Evolutionary conservation across 148 eudicot genomes (phyloP), one percentile per base, ranked within the genome.

Genomic region (Nyssa sinensis): DNA sequence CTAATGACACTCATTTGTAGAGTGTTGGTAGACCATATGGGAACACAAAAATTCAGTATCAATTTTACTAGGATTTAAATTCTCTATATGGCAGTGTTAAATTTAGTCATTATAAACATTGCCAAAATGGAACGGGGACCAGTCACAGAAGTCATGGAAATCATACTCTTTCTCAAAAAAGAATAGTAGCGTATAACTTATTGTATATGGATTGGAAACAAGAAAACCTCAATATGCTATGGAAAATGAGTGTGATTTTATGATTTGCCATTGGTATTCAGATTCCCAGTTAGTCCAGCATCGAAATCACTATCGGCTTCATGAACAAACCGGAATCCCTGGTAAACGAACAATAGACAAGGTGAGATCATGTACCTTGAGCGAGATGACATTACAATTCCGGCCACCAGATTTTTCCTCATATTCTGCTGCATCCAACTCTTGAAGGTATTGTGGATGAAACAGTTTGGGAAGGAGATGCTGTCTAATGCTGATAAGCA

Each of bases 361-460:
- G 39, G 59, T 55, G 29, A 66, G 34, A 41, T n/a, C 2, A 49
- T 21, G 17, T 83, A 86, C 89, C 85, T 23, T 51, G 37, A 71
- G 68, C 66, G 89, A 73, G 66, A 78, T 9, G 86, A 82, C 81
- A 19, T 59, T 6, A 49, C 78, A 82, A 67, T 71, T 75, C 25
- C 81, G 84, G 27, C 81, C 73, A 1, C 90, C 87, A 62, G 84
- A 84, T 29, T 84, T 75, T 84, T 92, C 92, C 75, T 92, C 97
- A 19, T 92, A 92, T 83, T 87, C 97, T 51, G 86, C 86, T 21
- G 97, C 94, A 75, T 92, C 97, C 7, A 92, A 76, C 64, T 92
- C 89, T 73, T 80, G 84, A 16, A 92, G 85, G 59, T 92, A 72
- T 7, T 79, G 66, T 1, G 83, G 85, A 23, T 84, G 89, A 41